phyloP scores from a whole-genome alignment of 1,284 basidiomycete genomes.

The Peniophora sp. region DNA sequence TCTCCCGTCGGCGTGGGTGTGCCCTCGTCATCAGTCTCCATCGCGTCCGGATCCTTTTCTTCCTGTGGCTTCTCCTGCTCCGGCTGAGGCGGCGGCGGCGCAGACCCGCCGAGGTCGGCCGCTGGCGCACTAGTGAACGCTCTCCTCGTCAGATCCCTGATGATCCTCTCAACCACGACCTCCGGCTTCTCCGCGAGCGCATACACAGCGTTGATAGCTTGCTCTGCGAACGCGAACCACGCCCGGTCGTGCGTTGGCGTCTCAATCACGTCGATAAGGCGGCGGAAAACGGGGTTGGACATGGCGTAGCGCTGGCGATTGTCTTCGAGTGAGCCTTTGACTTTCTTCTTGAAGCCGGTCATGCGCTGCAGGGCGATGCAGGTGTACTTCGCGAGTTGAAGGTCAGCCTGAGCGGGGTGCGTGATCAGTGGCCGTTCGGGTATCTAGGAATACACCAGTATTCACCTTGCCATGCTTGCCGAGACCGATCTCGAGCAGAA shows the following conservation, averaged over 20 bases:
- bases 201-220: constrained; percentile 95
- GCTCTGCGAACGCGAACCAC: constrained; percentile 95
- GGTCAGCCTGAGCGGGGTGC: constrained; percentile 52
- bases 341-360: constrained; percentile 92
- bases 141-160: constrained; percentile 72
- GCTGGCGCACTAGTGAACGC: constrained; percentile 46
- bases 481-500: constrained; percentile 83
- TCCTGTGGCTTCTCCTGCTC: constrained; percentile 14
- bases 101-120: neutral
- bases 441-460: neutral
- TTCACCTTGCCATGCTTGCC: constrained; percentile 76
- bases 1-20: constrained; percentile 4
- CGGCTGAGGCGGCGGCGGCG: neutral
- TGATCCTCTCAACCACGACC: constrained; percentile 71
- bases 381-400: constrained; percentile 88
- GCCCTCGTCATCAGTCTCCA: constrained; percentile 39
- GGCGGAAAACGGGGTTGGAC: constrained; percentile 81
- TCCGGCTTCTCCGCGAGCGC: constrained; percentile 93
- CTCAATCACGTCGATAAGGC: constrained; percentile 74
- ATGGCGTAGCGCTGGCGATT: constrained; percentile 85
- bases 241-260: constrained; percentile 77
- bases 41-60: constrained; percentile 32
- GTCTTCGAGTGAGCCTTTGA: constrained; percentile 90
- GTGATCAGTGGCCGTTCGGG: neutral
- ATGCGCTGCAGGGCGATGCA: constrained; percentile 90